Base-by-base conservation (phyloP, 495 filamentous ascomycete species). In the Daldinia grandis region DNA sequence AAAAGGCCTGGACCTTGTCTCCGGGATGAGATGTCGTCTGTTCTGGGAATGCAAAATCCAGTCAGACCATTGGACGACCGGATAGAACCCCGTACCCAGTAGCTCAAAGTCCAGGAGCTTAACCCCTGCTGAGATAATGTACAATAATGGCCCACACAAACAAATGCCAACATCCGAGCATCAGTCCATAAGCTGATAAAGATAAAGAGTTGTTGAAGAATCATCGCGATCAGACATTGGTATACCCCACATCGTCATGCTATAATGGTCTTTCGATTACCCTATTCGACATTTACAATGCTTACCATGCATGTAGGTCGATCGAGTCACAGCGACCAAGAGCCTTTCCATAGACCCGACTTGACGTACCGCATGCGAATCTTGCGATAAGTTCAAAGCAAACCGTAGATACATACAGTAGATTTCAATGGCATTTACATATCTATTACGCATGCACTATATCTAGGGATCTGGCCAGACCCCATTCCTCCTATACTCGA, bases 141-240 rank as follows among this genome's bases (percentile, higher is more conserved):
- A 24, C 49, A 50, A 12, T n/a, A 40, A 61, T 12, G 64, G 56
- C 49, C 64, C 61, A 62, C 58, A 17, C 31, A 17, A 25, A 21
- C 50, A 58, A 15, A 37, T 15, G 14, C n/a, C 40, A 73, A 53
- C 70, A 44, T 73, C 63, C 70, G 70, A 73, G 70, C 44, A 69
- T 73, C 70, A 73, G 70, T 69, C 57, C 49, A 73, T 66, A n/a
- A 61, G 58, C n/a, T 17, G 35, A 62, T 30, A 47, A 56, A 61
- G 35, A 62, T 30, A 47, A 56, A 61, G 30, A 64, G 27, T 65
- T 5, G 60, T 50, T 57, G 57, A 51, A 28, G 38, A 35, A 10
- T 47, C 24, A 24, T 62, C 57, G 56, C 21, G 37, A 55, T 64
- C 12, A 38, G 55, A 17, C 64, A n/a, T 56, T 47, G 33, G 10